phyloP scores from a whole-genome alignment of 2,329 filamentous ascomycete genomes.

The Penicillium sp. region DNA sequence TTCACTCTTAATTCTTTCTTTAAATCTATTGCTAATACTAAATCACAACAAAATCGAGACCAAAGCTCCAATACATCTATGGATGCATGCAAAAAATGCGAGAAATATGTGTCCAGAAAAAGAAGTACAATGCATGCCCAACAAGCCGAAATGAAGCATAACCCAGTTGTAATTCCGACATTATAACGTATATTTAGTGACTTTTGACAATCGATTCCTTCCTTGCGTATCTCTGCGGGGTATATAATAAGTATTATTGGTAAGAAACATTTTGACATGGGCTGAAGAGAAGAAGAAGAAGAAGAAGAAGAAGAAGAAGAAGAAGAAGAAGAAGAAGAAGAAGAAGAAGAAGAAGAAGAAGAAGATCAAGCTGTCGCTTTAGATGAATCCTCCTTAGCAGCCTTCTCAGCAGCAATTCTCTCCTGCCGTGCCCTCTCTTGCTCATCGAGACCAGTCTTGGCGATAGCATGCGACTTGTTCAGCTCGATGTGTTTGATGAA shows the following conservation, averaged over 20 bases:
- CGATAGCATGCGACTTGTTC: slow-evolving; percentile 39
- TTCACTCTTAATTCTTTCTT: too few species aligned
- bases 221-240: background rate
- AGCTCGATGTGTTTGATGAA: slow-evolving; percentile 37
- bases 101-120: too few species aligned
- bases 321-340: too few species aligned
- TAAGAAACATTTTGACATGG: too few species aligned
- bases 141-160: background rate
- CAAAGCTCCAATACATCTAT: background rate
- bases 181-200: background rate
- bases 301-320: too few species aligned
- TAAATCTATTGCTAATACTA: background rate
- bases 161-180: background rate
- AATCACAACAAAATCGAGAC: background rate
- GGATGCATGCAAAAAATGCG: background rate
- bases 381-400: slow-evolving; percentile 5
- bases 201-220: background rate
- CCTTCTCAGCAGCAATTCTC: slow-evolving; percentile 23
- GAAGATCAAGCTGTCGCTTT: background rate
- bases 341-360: too few species aligned
- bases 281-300: too few species aligned
- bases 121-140: too few species aligned
- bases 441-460: slow-evolving; percentile 43
- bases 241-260: background rate
- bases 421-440: slow-evolving; percentile 42